Percentiles rank a stretch among this genome's conserved stretches.
Conservation (phyloP, 352 stramenopile species). For the Peronospora destructor region DNA sequence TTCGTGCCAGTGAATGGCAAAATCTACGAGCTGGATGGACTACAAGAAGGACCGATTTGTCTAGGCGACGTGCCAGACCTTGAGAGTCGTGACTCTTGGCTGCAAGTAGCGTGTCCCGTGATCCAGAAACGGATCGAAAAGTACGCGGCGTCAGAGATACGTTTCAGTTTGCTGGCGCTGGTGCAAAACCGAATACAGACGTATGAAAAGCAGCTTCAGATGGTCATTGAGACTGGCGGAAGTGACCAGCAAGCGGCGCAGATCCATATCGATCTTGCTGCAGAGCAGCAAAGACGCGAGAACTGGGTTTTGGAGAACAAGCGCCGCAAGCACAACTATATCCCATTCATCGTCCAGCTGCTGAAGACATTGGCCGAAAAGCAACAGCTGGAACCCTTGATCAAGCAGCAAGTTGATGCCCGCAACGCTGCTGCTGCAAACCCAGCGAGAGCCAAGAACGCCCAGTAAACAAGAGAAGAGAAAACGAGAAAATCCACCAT, state of each 20-base stretch:
- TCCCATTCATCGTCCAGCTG: slow-evolving; percentile 92
- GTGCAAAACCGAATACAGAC: slow-evolving; percentile 75
- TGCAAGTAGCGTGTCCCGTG: slow-evolving; percentile 83
- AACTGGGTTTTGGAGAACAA: slow-evolving; percentile 88
- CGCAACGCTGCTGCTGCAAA: slow-evolving; percentile 14
- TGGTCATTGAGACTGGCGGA: slow-evolving; percentile 30
- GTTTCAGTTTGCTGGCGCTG: slow-evolving; percentile 95
- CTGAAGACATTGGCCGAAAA: slow-evolving; percentile 89
- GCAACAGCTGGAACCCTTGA: slow-evolving; percentile 75
- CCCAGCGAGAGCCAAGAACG: slow-evolving; percentile 14
- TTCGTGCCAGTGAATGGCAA: slow-evolving; percentile 87
- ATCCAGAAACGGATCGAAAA: slow-evolving; percentile 92
- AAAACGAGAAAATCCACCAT: slow-evolving; percentile 8
- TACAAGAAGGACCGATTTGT: slow-evolving; percentile 85
- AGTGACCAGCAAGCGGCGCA: slow-evolving; percentile 35
- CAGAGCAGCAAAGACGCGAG: slow-evolving; percentile 62
- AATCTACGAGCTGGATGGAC: slow-evolving; percentile 95
- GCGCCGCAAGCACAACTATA: slow-evolving; percentile 94
- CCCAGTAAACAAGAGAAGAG: slow-evolving; percentile 14
- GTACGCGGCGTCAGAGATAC: slow-evolving; percentile 88
- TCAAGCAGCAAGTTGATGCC: slow-evolving; percentile 56
- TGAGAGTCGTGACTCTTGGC: slow-evolving; percentile 57
- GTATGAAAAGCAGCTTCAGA: slow-evolving; percentile 39
- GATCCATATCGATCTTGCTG: slow-evolving; percentile 43
- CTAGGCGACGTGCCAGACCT: slow-evolving; percentile 54